These are phyloP conservation scores for Vaccinium darrowii DNA, from an alignment of 148 eudicot genomes.

Conservation along the genomic window DNA sequence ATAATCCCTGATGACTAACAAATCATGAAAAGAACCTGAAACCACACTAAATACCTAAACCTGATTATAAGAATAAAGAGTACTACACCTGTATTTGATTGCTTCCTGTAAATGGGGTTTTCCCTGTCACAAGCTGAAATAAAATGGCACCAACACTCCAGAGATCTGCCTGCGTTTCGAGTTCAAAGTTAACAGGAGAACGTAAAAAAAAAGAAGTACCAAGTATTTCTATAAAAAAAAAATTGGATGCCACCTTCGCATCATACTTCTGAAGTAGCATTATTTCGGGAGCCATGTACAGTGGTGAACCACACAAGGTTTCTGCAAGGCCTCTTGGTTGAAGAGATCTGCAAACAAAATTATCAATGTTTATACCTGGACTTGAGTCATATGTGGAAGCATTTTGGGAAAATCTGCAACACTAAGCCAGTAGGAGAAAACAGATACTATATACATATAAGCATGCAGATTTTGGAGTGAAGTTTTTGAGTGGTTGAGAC, in stretches of 20 bases:
- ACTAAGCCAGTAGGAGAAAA: not conserved
- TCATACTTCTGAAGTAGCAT: slow-evolving; percentile 96
- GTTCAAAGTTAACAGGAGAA: slow-evolving; percentile 29
- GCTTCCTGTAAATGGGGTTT: slow-evolving; percentile 85
- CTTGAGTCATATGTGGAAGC: slow-evolving; percentile 1
- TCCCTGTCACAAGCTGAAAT: slow-evolving; percentile 88
- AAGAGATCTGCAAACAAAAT: slow-evolving; percentile 63
- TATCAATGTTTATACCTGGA: not conserved
- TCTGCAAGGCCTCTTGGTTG: slow-evolving; percentile 96
- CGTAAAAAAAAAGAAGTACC: slow-evolving; percentile 3
- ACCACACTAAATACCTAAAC: not conserved
- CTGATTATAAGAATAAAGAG: not conserved
- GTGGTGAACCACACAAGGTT: slow-evolving; percentile 95
- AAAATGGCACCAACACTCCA: slow-evolving; percentile 98
- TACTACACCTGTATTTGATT: slow-evolving; percentile 72
- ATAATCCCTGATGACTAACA: not conserved
- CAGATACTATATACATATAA: not conserved
- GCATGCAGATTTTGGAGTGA: not conserved
- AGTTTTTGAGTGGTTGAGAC: not conserved
- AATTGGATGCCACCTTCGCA: slow-evolving; percentile 70
- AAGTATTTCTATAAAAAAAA: slow-evolving; percentile 14
- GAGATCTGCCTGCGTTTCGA: slow-evolving; percentile 88
- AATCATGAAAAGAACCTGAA: not conserved
- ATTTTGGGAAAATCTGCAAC: not conserved
- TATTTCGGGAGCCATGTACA: slow-evolving; percentile 99